Evolutionary conservation across 23 red algal species (phyloP).

Genomic region (Gracilaria domingensis): DNA sequence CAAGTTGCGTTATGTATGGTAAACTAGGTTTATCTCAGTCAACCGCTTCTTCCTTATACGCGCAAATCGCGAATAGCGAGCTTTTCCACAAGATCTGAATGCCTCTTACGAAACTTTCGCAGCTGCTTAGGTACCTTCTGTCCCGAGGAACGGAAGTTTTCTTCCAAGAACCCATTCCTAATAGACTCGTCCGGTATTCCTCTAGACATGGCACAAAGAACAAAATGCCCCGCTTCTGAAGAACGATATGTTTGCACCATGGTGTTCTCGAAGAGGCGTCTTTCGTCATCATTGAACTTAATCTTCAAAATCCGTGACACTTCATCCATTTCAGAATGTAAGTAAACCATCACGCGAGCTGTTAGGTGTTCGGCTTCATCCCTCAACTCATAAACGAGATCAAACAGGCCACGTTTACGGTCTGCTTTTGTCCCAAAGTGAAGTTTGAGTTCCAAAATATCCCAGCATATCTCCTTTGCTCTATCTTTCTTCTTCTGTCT

Average conservation of each 20-base stretch:
- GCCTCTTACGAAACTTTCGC: constrained; percentile 48
- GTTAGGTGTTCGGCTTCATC: constrained; percentile 62
- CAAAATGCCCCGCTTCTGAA: constrained; percentile 48
- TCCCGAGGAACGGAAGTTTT: constrained; percentile 28
- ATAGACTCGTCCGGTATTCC: constrained; percentile 33
- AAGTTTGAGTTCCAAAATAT: constrained; percentile 64
- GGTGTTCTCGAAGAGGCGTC: constrained; percentile 29
- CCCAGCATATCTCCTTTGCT: constrained; percentile 61
- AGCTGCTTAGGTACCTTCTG: constrained; percentile 26
- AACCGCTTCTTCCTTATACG: background rate
- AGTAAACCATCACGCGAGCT: constrained; percentile 45
- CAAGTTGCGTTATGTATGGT: background rate
- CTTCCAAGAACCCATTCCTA: constrained; percentile 44
- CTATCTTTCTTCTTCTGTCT: constrained; percentile 55
- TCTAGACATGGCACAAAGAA: constrained; percentile 56
- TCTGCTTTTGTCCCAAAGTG: constrained; percentile 21
- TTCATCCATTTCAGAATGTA: constrained; percentile 31
- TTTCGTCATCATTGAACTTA: constrained; percentile 49
- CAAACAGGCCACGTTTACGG: constrained; percentile 26
- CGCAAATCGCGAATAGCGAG: constrained; percentile 43
- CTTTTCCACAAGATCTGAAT: constrained; percentile 49
- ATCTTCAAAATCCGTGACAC: constrained; percentile 21
- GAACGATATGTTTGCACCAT: constrained; percentile 20
- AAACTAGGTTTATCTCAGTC: background rate
- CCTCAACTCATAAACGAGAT: constrained; percentile 47